Percentiles rank a stretch among this genome's conserved stretches.
Conservation (phyloP, 2,329 filamentous ascomycete genomes). For the Xylariomycetidae sp. region DNA sequence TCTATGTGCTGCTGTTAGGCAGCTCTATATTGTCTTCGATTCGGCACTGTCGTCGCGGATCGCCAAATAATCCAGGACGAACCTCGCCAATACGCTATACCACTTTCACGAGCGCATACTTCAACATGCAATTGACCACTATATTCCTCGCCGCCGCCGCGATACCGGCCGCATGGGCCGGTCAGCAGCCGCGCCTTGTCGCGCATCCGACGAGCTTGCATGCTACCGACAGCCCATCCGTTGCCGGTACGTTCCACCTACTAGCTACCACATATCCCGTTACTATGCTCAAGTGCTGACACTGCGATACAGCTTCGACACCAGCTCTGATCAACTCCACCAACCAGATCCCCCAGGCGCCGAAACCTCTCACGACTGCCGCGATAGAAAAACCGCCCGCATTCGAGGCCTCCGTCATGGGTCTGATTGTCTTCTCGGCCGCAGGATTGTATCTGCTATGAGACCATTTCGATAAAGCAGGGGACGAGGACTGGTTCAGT, state of each 20-base stretch:
- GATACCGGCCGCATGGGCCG: constrained; percentile 11
- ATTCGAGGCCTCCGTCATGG: constrained; percentile 27
- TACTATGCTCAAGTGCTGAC: constrained; percentile 6
- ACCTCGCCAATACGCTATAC: too few species aligned
- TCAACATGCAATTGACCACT: constrained; percentile 19
- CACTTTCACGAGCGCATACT: too few species aligned
- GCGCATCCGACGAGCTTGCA: constrained; percentile 16
- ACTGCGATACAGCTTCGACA: constrained; percentile 13
- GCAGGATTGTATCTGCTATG: constrained; percentile 25
- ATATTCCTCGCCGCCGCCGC: constrained; percentile 11
- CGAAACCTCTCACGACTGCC: constrained; percentile 14
- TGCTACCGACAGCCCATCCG: constrained; percentile 7
- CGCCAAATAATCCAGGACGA: too few species aligned
- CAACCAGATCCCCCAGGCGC: constrained; percentile 10
- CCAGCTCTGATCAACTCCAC: constrained; percentile 17
- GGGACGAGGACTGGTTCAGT: too few species aligned
- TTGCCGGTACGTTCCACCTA: background rate
- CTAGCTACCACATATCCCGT: constrained; percentile 5
- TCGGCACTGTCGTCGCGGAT: too few species aligned
- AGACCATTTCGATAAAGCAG: too few species aligned
- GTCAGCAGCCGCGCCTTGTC: constrained; percentile 14
- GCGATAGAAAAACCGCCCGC: constrained; percentile 20
- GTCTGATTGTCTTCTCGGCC: constrained; percentile 26
- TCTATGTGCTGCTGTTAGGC: too few species aligned
- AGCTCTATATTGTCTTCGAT: too few species aligned